phyloP scores from a whole-genome alignment of 306 rosid genomes.

The Cucumis melo region DNA sequence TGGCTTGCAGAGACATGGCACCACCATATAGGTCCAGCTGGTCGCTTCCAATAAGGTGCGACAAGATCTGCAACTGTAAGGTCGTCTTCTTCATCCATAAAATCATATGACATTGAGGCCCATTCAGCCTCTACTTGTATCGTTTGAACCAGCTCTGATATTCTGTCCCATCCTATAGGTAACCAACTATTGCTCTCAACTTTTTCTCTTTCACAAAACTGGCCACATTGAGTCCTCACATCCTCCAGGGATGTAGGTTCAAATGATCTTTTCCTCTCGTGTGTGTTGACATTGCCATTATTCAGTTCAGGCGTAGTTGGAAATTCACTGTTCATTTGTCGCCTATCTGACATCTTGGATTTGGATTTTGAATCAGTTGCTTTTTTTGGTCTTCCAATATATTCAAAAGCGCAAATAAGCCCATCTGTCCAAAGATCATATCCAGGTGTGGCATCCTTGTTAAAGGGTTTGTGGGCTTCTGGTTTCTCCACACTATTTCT shows the following conservation, averaged over 20 bases:
- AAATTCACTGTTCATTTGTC: constrained; percentile 17
- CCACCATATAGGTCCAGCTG: constrained; percentile 94
- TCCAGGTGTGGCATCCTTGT: constrained; percentile 31
- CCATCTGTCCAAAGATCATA: constrained; percentile 78
- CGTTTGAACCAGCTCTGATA: constrained; percentile 55
- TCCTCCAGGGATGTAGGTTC: constrained; percentile 19
- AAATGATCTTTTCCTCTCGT: constrained; percentile 13
- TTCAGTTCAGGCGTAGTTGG: constrained; percentile 21
- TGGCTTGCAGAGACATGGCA: constrained; percentile 75
- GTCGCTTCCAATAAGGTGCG: constrained; percentile 85
- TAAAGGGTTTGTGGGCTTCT: constrained; percentile 22
- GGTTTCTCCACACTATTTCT: constrained; percentile 24
- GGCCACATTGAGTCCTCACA: constrained; percentile 17
- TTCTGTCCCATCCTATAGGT: constrained; percentile 87
- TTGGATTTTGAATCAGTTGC: constrained; percentile 16
- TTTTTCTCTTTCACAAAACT: constrained; percentile 18
- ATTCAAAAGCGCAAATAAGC: constrained; percentile 84
- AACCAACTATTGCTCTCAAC: constrained; percentile 49
- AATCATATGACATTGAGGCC: constrained; percentile 34
- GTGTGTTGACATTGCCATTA: constrained; percentile 15
- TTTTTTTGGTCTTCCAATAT: constrained; percentile 32
- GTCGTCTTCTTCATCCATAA: constrained; percentile 49
- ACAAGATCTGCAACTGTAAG: constrained; percentile 79
- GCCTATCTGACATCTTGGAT: constrained; percentile 20
- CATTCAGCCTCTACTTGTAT: constrained; percentile 53